A percentile compares a stretch with the other conserved stretches of the same genome.
phyloP scores from a whole-genome alignment of 2,329 filamentous ascomycete species.

The Hyphodiscus sp. region DNA sequence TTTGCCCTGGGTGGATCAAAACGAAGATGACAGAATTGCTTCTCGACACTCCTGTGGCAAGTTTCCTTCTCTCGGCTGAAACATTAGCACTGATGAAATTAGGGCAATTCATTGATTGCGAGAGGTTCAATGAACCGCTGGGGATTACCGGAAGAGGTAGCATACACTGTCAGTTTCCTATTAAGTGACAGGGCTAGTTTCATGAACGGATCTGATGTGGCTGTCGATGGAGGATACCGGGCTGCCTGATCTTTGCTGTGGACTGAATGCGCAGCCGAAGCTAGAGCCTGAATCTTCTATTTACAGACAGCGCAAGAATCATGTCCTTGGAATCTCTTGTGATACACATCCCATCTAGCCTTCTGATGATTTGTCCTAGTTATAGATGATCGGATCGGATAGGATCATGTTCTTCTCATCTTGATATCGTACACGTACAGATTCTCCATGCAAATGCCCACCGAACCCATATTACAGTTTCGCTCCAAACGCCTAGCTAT shows the following conservation, averaged over 20 bases:
- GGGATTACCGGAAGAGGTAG: conserved; percentile 16
- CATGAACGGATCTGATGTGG: conserved; percentile 13
- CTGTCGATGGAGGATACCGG: conserved; percentile 20
- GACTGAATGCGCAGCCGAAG: no score
- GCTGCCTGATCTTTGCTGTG: background rate
- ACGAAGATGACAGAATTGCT: conserved; percentile 10
- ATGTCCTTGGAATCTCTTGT: background rate
- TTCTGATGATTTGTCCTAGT: background rate
- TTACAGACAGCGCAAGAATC: background rate
- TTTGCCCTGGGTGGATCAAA: conserved; percentile 22
- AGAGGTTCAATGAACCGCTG: conserved; percentile 14
- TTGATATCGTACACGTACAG: conserved; percentile 22
- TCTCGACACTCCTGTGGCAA: conserved; percentile 5
- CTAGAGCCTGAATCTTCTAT: no score
- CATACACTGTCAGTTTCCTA: conserved; percentile 19
- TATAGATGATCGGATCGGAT: background rate
- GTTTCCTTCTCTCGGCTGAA: background rate
- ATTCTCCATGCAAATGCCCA: conserved; percentile 20
- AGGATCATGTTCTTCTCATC: conserved; percentile 4
- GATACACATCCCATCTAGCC: background rate
- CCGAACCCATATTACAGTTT: conserved; percentile 17
- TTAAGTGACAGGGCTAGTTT: conserved; percentile 22
- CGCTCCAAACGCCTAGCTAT: conserved; percentile 31
- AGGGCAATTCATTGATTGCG: background rate
- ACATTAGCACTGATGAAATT: background rate